Evolutionary conservation across 345 rosid genomes (phyloP).

Genomic region (Laguncularia racemosa): DNA sequence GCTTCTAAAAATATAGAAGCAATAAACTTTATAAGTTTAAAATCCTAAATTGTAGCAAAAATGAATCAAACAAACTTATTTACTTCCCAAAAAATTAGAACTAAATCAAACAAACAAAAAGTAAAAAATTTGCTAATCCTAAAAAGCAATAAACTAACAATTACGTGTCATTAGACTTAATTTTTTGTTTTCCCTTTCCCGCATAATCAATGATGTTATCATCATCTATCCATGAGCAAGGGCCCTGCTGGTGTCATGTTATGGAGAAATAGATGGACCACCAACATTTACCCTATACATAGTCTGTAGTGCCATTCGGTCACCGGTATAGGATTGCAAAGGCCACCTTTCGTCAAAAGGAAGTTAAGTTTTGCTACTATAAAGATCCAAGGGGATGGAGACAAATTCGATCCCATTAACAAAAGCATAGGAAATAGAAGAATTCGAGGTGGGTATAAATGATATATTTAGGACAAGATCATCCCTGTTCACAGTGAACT

Average conservation of each 20-base stretch:
- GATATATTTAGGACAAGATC: slow-evolving; percentile 7
- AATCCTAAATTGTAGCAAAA: no score
- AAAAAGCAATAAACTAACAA: no score
- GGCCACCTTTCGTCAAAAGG: no score
- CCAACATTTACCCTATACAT: slow-evolving; percentile 23
- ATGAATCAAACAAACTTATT: no score
- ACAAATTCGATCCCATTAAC: slow-evolving; percentile 26
- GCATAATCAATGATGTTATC: neutral
- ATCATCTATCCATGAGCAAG: slow-evolving; percentile 19
- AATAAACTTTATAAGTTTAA: no score
- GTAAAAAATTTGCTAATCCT: no score
- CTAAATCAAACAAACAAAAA: no score
- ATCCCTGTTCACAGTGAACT: slow-evolving; percentile 10
- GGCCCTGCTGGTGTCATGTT: slow-evolving; percentile 19
- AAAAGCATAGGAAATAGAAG: slow-evolving; percentile 17
- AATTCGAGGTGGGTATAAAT: slow-evolving; percentile 7
- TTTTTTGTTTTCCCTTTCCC: neutral
- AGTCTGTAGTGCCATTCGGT: slow-evolving; percentile 9
- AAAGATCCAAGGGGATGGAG: slow-evolving; percentile 20
- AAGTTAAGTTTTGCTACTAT: neutral
- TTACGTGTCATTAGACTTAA: no score
- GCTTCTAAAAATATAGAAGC: no score
- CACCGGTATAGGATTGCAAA: neutral
- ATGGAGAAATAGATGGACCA: neutral
- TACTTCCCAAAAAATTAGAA: no score